phyloP scores from a whole-genome alignment of 2,329 filamentous ascomycete species.

The Xylaria arbuscula region DNA sequence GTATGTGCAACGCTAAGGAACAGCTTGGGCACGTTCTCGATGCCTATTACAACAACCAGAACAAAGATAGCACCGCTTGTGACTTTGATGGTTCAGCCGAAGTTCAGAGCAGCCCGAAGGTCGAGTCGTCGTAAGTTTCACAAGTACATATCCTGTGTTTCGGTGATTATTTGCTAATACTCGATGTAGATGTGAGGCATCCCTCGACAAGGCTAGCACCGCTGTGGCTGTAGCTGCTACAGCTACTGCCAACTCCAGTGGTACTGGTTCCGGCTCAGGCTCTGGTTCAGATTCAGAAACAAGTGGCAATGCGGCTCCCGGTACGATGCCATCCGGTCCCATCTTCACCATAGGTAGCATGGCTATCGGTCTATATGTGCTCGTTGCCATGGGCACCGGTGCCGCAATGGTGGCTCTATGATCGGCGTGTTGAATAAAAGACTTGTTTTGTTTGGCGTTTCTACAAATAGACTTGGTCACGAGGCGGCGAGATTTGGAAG shows the following conservation, averaged over 20 bases:
- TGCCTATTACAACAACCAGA: constrained; percentile 66
- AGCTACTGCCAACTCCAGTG: constrained; percentile 44
- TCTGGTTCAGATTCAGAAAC: constrained; percentile 29
- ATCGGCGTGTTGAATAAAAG: constrained; percentile 1
- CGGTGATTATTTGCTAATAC: constrained; percentile 14
- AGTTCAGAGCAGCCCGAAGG: constrained; percentile 44
- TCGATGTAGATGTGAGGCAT: constrained; percentile 58
- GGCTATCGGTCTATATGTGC: constrained; percentile 62
- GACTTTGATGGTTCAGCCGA: constrained; percentile 68
- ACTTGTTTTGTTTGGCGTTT: constrained; percentile 19
- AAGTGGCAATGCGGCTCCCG: constrained; percentile 48
- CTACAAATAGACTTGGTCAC: constrained; percentile 34
- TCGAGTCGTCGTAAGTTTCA: constrained; percentile 43
- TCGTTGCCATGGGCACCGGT: constrained; percentile 64
- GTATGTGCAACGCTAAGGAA: constrained; percentile 70
- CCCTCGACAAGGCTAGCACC: constrained; percentile 58
- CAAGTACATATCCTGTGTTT: not conserved
- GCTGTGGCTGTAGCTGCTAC: constrained; percentile 51
- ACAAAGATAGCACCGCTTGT: constrained; percentile 62
- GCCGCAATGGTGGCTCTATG: constrained; percentile 66
- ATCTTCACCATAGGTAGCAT: constrained; percentile 60
- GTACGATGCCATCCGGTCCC: constrained; percentile 49
- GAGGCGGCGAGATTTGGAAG: constrained; percentile 18
- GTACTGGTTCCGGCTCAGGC: constrained; percentile 36
- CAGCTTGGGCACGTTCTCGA: constrained; percentile 70